Conservation (phyloP, 805 yeast genomes). For the Metschnikowia rubicola region DNA sequence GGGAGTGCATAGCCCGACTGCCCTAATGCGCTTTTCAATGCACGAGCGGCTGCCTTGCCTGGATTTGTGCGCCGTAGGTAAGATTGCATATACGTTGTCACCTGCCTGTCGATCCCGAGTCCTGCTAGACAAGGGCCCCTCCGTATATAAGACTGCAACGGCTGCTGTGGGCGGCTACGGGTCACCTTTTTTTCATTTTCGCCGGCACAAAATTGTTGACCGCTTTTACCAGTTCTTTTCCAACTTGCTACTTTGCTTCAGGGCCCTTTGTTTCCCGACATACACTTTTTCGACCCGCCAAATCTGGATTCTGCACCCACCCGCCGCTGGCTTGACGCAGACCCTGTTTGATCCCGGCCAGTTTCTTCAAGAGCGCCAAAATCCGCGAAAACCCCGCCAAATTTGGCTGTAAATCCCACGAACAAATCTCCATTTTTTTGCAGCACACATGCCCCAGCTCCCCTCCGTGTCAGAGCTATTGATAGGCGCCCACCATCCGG, state of each 20-base stretch:
- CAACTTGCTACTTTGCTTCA: neutral
- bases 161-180: neutral
- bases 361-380: neutral
- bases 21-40: constrained; percentile 7
- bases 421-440: no score
- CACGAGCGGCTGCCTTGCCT: constrained; percentile 2
- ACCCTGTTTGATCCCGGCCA: no score
- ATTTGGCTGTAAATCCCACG: neutral
- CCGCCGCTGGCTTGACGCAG: no score
- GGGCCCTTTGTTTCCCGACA: neutral
- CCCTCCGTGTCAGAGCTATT: constrained; percentile 21
- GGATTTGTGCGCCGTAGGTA: constrained; percentile 4
- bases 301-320: no score
- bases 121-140: constrained; percentile 1
- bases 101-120: constrained; percentile 11
- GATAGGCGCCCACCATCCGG: constrained; percentile 17
- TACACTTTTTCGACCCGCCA: neutral
- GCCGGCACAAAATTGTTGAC: neutral
- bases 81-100: constrained; percentile 7
- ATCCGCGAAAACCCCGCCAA: neutral
- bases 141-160: constrained; percentile 2
- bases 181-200: neutral
- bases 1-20: constrained; percentile 8
- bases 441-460: constrained; percentile 15
- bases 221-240: neutral